Evolutionary conservation across 805 yeast genomes (phyloP).

Genomic region (Saccharomyces cerevisiae): DNA sequence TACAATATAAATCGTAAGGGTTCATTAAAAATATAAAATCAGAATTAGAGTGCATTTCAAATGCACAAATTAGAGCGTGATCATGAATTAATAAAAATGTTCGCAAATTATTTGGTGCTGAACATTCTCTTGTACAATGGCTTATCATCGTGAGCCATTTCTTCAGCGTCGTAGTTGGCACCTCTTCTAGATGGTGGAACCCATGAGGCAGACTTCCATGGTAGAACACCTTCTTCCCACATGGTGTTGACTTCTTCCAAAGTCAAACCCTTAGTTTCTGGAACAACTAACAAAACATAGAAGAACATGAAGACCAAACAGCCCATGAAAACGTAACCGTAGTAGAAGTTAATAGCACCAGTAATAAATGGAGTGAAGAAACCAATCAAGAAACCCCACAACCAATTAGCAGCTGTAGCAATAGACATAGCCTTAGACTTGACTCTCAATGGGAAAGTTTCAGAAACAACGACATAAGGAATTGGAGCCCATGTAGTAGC

Average conservation of each 20-base stretch:
- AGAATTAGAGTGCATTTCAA: background rate
- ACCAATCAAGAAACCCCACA: constrained; percentile 63
- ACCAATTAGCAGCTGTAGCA: constrained; percentile 58
- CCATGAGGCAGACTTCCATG: constrained; percentile 40
- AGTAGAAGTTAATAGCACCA: constrained; percentile 54
- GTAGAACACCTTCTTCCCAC: constrained; percentile 32
- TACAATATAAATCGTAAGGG: background rate
- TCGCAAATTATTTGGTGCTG: background rate
- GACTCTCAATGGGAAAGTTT: constrained; percentile 65
- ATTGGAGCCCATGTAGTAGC: constrained; percentile 77
- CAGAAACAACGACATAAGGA: constrained; percentile 59
- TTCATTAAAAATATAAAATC: background rate
- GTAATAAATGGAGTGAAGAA: constrained; percentile 73
- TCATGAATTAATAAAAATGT: background rate
- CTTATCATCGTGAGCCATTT: constrained; percentile 11
- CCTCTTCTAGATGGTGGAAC: constrained; percentile 35
- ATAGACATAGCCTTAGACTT: constrained; percentile 51
- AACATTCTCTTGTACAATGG: constrained; percentile 11
- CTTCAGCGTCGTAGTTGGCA: constrained; percentile 9
- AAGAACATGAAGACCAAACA: constrained; percentile 50
- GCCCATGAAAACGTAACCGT: constrained; percentile 60
- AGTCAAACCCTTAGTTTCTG: constrained; percentile 70
- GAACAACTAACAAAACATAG: constrained; percentile 65
- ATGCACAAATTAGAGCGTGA: background rate
- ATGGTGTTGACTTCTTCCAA: constrained; percentile 71